Percentiles rank a stretch among this genome's conserved stretches.
Conservation (phyloP, 1,284 basidiomycete genomes). For the Ceratobasidium sp. region DNA sequence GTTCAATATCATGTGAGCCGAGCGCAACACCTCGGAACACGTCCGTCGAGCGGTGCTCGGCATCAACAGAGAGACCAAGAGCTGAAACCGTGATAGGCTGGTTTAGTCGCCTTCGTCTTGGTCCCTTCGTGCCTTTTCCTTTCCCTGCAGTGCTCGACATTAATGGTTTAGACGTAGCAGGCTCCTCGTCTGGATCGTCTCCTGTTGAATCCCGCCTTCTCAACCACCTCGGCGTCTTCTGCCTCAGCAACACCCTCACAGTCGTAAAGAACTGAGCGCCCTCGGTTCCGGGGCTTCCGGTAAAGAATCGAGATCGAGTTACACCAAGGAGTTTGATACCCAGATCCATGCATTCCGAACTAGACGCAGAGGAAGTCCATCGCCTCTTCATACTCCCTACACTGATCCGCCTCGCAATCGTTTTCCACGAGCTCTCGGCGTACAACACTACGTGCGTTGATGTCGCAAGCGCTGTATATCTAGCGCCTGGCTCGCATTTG, state of each 20-base stretch:
- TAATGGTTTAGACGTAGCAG: too few relatives aligned
- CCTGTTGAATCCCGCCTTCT: constrained; percentile 52
- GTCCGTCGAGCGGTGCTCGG: constrained; percentile 21
- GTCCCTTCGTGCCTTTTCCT: background rate
- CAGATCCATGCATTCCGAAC: constrained; percentile 23
- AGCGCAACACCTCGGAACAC: constrained; percentile 28
- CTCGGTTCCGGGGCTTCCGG: constrained; percentile 24
- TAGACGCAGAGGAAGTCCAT: background rate
- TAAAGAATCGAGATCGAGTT: constrained; percentile 19
- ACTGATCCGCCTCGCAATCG: constrained; percentile 17
- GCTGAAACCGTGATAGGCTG: constrained; percentile 15
- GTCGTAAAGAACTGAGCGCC: constrained; percentile 31
- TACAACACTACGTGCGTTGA: constrained; percentile 32
- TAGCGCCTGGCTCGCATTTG: constrained; percentile 23
- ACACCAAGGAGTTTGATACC: constrained; percentile 21
- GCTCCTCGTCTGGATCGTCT: constrained; percentile 53
- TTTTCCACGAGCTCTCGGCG: constrained; percentile 24
- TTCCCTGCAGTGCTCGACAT: too few relatives aligned
- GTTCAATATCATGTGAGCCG: constrained; percentile 25
- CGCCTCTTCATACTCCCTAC: background rate
- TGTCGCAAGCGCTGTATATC: constrained; percentile 37
- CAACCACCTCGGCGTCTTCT: constrained; percentile 54
- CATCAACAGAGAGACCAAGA: constrained; percentile 25
- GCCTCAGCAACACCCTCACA: constrained; percentile 27
- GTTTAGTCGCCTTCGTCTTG: background rate